Evolutionary conservation across 257 asterid genomes (phyloP).

Genomic region (Jacaranda copaia): DNA sequence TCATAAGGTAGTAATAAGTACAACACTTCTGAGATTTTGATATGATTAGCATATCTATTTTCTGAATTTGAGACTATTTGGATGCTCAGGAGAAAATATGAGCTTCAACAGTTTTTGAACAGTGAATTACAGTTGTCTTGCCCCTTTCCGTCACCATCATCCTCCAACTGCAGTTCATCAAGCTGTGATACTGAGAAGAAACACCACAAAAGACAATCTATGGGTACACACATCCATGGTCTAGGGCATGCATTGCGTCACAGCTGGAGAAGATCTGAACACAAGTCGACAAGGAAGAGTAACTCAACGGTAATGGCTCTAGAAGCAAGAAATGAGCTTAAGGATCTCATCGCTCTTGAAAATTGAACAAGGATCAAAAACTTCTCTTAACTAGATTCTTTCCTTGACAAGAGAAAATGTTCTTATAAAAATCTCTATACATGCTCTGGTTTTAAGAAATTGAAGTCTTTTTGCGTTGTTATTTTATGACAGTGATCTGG

Average conservation of each 20-base stretch:
- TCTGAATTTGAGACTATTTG: slow-evolving; percentile 32
- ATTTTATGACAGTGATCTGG: not conserved
- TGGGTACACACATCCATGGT: slow-evolving; percentile 60
- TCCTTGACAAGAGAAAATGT: not conserved
- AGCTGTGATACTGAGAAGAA: slow-evolving; percentile 55
- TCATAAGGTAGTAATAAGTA: slow-evolving; percentile 65
- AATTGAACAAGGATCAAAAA: not conserved
- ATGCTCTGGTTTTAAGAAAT: not conserved
- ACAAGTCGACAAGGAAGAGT: slow-evolving; percentile 58
- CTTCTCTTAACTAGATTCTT: slow-evolving; percentile 1
- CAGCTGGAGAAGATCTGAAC: slow-evolving; percentile 80
- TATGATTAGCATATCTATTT: slow-evolving; percentile 1
- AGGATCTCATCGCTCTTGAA: not conserved
- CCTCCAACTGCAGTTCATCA: slow-evolving; percentile 48
- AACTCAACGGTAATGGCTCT: slow-evolving; percentile 66
- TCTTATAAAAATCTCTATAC: not conserved
- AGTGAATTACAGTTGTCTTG: slow-evolving; percentile 46
- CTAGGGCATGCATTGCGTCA: slow-evolving; percentile 78
- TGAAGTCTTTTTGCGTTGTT: not conserved
- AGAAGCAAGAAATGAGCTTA: slow-evolving; percentile 17
- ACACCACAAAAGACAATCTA: slow-evolving; percentile 57
- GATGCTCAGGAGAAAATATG: slow-evolving; percentile 82
- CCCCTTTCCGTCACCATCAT: slow-evolving; percentile 55
- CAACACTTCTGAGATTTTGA: not conserved
- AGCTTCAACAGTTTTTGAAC: slow-evolving; percentile 69